These are phyloP conservation scores for Chionographis japonica DNA, from an alignment of 106 monocot species.

Conservation along the genomic window DNA sequence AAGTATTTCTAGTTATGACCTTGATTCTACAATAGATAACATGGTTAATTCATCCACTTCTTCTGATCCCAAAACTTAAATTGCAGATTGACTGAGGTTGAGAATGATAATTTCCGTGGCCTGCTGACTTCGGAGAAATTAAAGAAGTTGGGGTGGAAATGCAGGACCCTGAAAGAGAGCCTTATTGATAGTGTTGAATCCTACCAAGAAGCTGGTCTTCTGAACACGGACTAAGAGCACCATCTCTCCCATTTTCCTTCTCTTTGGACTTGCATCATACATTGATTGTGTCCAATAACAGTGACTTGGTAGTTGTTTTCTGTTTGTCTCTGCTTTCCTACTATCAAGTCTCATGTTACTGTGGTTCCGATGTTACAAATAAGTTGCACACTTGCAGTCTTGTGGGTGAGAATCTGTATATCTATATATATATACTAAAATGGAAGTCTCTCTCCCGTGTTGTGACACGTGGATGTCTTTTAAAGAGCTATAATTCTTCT, in stretches of 20 bases:
- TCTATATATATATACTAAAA: too few species aligned
- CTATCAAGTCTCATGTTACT: too few species aligned
- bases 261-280: not conserved
- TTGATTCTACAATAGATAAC: not conserved
- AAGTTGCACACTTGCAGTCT: too few species aligned
- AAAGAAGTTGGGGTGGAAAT: slow-evolving; percentile 35
- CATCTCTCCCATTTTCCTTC: not conserved
- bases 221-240: slow-evolving; percentile 7
- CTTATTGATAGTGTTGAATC: slow-evolving; percentile 25
- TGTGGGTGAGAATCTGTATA: too few species aligned
- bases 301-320: too few species aligned
- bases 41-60: not conserved
- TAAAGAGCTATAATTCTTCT: too few species aligned
- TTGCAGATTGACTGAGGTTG: slow-evolving; percentile 13
- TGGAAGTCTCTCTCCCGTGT: too few species aligned
- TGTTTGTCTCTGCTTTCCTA: too few species aligned
- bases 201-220: slow-evolving; percentile 26
- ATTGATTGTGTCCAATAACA: too few species aligned
- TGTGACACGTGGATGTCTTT: too few species aligned
- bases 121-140: slow-evolving; percentile 18
- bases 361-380: too few species aligned
- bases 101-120: not conserved
- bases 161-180: slow-evolving; percentile 24
- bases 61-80: not conserved
- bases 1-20: not conserved